phyloP scores from a whole-genome alignment of 78 protist species.

The Dictyostelium purpureum region DNA sequence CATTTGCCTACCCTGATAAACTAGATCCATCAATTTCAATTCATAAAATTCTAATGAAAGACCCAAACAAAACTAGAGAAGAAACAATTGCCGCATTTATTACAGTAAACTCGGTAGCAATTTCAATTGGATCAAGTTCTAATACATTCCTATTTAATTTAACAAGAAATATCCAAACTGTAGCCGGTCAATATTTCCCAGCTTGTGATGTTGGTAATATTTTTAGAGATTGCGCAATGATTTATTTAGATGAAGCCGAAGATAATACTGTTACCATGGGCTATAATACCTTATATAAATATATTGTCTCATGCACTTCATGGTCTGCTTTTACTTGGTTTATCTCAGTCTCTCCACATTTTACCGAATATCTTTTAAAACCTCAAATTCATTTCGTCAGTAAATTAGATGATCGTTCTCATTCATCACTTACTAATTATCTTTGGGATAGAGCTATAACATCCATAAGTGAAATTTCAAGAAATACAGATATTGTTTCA shows the following conservation, averaged over 20 bases:
- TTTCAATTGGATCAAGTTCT: slow-evolving; percentile 2
- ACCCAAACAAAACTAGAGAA: not conserved
- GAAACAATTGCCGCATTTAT: not conserved
- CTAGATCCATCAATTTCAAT: not conserved
- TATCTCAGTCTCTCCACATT: not conserved
- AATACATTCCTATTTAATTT: slow-evolving; percentile 28
- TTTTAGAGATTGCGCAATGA: slow-evolving; percentile 71
- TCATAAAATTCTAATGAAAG: not conserved
- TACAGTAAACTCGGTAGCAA: slow-evolving; percentile 14
- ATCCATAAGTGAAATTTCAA: not conserved
- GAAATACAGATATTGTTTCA: not conserved
- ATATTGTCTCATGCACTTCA: slow-evolving; percentile 6
- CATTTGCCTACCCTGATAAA: not conserved
- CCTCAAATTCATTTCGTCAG: slow-evolving; percentile 21
- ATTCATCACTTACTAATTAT: not conserved
- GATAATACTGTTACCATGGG: slow-evolving; percentile 11
- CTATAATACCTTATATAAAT: not conserved
- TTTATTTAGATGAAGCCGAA: not conserved
- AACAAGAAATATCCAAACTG: not conserved
- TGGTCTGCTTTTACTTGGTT: slow-evolving; percentile 50
- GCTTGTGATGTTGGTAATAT: slow-evolving; percentile 47
- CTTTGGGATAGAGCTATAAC: slow-evolving; percentile 29
- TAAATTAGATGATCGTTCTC: not conserved
- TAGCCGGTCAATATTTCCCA: slow-evolving; percentile 25
- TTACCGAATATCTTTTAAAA: not conserved